These are phyloP conservation scores for Carallia pectinifolia DNA, from an alignment of 345 rosid genomes.

Conservation along the genomic window DNA sequence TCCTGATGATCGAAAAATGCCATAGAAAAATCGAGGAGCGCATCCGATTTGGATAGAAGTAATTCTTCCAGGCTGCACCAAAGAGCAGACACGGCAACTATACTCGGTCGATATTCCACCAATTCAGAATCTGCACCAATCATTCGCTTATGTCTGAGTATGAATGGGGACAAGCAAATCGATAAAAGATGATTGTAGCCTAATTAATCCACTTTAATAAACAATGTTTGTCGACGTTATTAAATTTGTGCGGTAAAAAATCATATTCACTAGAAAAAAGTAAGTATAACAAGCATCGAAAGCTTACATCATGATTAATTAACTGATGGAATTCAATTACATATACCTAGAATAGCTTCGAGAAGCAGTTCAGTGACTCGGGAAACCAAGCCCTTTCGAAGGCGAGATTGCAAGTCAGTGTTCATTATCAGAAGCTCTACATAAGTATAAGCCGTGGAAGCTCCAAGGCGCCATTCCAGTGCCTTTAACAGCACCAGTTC, in stretches of 20 bases:
- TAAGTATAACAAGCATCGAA: too few relatives aligned
- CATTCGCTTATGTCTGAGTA: too few relatives aligned
- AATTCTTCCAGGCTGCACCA: slow-evolving; percentile 41
- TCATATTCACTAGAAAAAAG: too few relatives aligned
- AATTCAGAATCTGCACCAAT: slow-evolving; percentile 42
- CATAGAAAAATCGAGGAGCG: slow-evolving; percentile 20
- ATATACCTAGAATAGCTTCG: slow-evolving; percentile 43
- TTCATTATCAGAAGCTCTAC: slow-evolving; percentile 36
- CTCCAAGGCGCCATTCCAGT: slow-evolving; percentile 60
- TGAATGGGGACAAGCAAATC: too few relatives aligned
- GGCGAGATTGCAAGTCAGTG: slow-evolving; percentile 13
- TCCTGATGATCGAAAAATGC: slow-evolving; percentile 24
- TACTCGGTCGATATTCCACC: slow-evolving; percentile 51
- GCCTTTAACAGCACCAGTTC: slow-evolving; percentile 50
- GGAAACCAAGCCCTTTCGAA: slow-evolving; percentile 29
- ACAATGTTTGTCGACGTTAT: too few relatives aligned
- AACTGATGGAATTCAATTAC: background rate
- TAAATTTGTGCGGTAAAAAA: too few relatives aligned
- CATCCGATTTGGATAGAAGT: slow-evolving; percentile 15
- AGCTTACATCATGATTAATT: too few relatives aligned
- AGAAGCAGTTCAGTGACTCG: slow-evolving; percentile 45
- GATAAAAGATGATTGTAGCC: too few relatives aligned
- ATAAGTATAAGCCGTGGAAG: slow-evolving; percentile 55
- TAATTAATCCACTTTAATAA: too few relatives aligned
- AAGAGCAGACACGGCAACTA: slow-evolving; percentile 47